Conservation (phyloP, 805 yeast species). For the Nakazawaea peltata region DNA sequence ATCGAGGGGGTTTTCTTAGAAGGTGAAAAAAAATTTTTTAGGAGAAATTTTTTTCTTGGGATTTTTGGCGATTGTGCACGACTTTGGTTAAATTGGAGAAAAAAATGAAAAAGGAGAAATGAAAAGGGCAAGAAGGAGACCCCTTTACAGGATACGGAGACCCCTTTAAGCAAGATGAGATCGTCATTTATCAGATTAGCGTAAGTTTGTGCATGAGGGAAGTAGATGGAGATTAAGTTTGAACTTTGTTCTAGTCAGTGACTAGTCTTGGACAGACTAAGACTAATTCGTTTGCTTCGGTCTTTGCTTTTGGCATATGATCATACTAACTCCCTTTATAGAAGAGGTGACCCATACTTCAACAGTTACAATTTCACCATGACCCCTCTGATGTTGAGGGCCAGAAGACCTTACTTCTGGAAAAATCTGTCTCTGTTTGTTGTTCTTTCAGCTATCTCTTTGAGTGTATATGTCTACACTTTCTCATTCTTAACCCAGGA, state of each 20-base stretch:
- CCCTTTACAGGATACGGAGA: too few species aligned
- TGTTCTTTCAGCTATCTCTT: slow-evolving; percentile 53
- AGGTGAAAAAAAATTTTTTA: neutral
- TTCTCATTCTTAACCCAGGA: slow-evolving; percentile 62
- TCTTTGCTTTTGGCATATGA: too few species aligned
- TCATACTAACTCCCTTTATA: slow-evolving; percentile 2
- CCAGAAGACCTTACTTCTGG: slow-evolving; percentile 80
- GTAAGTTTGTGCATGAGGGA: slow-evolving; percentile 12
- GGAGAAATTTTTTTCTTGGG: neutral
- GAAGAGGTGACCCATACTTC: slow-evolving; percentile 22
- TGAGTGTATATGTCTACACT: slow-evolving; percentile 61
- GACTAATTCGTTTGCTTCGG: too few species aligned
- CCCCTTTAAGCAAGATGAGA: slow-evolving; percentile 14
- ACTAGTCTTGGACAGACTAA: too few species aligned
- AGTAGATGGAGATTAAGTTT: too few species aligned
- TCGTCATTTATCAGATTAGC: slow-evolving; percentile 15
- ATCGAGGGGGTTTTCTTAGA: too few species aligned
- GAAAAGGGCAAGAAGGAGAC: too few species aligned
- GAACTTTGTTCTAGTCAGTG: too few species aligned
- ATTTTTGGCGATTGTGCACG: neutral
- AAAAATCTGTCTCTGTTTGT: slow-evolving; percentile 60
- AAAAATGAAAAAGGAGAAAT: too few species aligned
- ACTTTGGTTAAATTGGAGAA: neutral
- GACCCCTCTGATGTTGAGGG: slow-evolving; percentile 92
- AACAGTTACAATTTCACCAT: slow-evolving; percentile 49